Evolutionary conservation across 148 eudicot species (phyloP), one percentile per base, ranked within the genome.

Genomic region (Chenopodium album): DNA sequence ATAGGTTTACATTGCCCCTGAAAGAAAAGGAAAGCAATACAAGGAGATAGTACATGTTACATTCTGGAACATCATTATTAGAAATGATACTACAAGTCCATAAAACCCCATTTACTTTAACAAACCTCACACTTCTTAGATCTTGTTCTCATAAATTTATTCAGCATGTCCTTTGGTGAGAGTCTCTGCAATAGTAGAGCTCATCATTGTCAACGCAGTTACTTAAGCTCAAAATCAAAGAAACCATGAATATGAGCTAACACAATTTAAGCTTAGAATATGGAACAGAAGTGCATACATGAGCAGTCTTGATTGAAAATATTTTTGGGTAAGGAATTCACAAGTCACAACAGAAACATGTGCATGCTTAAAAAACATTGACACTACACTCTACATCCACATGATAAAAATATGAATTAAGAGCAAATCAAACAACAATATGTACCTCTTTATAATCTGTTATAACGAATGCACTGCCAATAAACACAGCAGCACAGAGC

Each of bases 111-210:
- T 31, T 26, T 3, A 44, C 73, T 2, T 63, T 47, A 26, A 81
- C 89, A 83, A 78, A 91, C 94, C 94, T 89, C 83, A 71, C 91
- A 91, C 37, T 82, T 84, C 7, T 78, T 80, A 62, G 85, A 75
- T 76, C 66, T 69, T 62, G 88, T 81, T 54, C 79, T 73, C 63
- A 77, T 77, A 59, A 78, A 52, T 34, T 48, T 78, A 83, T 78
- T 65, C 48, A 82, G 31, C 77, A 85, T 75, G 34, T 72, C 80
- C 22, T 82, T 73, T 68, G 85, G 83, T 59, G 86, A 76, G 78
- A 85, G 46, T 72, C 79, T 86, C 91, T 89, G 91, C 82, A 84
- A 31, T 16, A 77, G 31, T 46, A 80, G 12, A 56, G 37, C n/a
- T 56, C 22, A 28, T 14, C 22, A 65, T 17, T 14, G 1, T 28